Conservation (phyloP, 75 land plant species). For the Azolla pinnata region DNA sequence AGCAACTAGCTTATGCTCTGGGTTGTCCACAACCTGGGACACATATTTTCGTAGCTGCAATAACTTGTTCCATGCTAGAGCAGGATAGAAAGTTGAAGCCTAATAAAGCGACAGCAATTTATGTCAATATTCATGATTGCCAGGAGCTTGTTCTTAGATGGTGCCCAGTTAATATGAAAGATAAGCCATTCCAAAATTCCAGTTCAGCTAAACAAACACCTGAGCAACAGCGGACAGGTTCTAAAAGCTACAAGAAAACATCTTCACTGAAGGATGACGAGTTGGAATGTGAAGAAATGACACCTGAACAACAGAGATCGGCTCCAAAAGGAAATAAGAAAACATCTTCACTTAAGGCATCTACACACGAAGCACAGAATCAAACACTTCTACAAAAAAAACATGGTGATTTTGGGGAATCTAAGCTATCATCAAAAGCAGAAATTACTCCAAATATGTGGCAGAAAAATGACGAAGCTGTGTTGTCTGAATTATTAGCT, state of each 20-base stretch:
- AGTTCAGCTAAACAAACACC: not conserved
- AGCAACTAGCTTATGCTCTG: slow-evolving; percentile 48
- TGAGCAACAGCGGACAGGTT: slow-evolving; percentile 4
- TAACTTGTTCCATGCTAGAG: slow-evolving; percentile 12
- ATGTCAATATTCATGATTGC: slow-evolving; percentile 23
- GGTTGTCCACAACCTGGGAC: slow-evolving; percentile 53
- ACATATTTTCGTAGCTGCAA: slow-evolving; percentile 34
- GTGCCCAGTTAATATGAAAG: slow-evolving; percentile 5
- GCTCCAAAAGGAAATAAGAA: not conserved
- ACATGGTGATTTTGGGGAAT: too few relatives aligned
- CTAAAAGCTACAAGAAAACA: too few relatives aligned
- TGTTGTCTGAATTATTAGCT: too few relatives aligned
- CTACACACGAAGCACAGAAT: too few relatives aligned
- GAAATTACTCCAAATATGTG: too few relatives aligned
- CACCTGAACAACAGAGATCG: too few relatives aligned
- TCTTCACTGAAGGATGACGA: too few relatives aligned
- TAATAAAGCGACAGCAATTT: not conserved
- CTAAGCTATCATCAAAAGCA: too few relatives aligned
- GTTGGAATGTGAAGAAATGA: too few relatives aligned
- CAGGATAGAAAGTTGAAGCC: not conserved
- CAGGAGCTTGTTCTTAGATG: slow-evolving; percentile 44
- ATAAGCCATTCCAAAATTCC: not conserved
- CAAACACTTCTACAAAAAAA: too few relatives aligned
- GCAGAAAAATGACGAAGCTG: too few relatives aligned
- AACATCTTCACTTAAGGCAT: too few relatives aligned